Base-by-base conservation (phyloP, 2,329 filamentous ascomycete genomes). In the Botryotinia convoluta region DNA sequence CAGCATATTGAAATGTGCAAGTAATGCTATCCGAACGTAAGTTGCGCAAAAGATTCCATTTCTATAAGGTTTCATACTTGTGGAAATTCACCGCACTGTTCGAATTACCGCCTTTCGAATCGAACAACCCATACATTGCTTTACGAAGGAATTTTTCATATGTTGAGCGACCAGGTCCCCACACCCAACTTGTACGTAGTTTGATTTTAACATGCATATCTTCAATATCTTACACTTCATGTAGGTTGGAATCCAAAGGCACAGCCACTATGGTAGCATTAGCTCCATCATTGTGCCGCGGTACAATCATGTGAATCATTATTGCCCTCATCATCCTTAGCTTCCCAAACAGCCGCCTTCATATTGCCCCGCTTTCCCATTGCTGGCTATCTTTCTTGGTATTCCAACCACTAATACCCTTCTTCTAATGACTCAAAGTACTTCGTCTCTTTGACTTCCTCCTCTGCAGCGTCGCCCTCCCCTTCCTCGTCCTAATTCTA, bases 381-480 rank as follows among this genome's bases (percentile, higher is more conserved):
- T 51, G 35, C 57, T 57, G 26, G 48, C 35, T 37, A 57, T 37
- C 1, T 57, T 68, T 57, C 12, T 67, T 57, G 35, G 35, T 39
- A 51, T 57, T n/a, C 35, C 37, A 57, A 29, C 26, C 37, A 57
- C 65, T 26, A 57, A 32, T 7, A n/a, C 18, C 35, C 20, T n/a
- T 32, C n/a, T 51, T 26, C 10, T 69, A 82, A 77, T 82, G 80
- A 75, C 80, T 81, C 72, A 82, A 77, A 16, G 78, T 80, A 73
- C 76, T 79, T 77, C 81, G 79, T 73, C 73, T 76, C 77, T 81
- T 82, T 48, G 74, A 72, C 74, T 74, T 79, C 75, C 81, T 76
- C 73, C 81, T 78, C 71, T 77, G 74, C 51, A 82, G 63, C 3
- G 75, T 79, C 68, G 75, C 77, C 45, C 78, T 73, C 6, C 81